A percentile compares a stretch with the other conserved stretches of the same genome.
Conservation (phyloP, 2,329 filamentous ascomycete species). For the Colletotrichum neosansevieriae region DNA sequence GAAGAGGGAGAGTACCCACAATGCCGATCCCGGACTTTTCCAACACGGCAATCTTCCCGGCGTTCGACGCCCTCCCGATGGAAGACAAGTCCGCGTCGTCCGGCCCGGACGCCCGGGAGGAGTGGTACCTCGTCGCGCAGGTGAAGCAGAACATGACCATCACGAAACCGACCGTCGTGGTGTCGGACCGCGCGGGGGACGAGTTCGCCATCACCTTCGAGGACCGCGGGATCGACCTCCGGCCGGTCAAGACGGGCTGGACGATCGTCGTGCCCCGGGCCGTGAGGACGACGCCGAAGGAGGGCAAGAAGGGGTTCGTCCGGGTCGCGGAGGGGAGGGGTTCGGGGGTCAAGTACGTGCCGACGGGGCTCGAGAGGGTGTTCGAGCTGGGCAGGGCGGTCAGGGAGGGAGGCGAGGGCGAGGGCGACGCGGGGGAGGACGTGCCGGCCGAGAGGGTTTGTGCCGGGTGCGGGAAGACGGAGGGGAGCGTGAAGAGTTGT, state of each 20-base stretch:
- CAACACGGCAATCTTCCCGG: constrained; percentile 49
- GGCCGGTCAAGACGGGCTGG: constrained; percentile 54
- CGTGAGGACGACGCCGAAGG: constrained; percentile 49
- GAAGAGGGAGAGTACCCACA: neutral
- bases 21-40: constrained; percentile 49
- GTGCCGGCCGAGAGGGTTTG: constrained; percentile 40
- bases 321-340: constrained; percentile 50
- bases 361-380: constrained; percentile 47
- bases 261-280: constrained; percentile 55
- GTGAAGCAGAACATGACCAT: constrained; percentile 62
- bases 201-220: constrained; percentile 62
- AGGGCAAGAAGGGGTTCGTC: constrained; percentile 55
- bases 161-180: constrained; percentile 62
- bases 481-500: constrained; percentile 52
- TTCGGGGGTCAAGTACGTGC: constrained; percentile 50
- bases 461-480: constrained; percentile 47
- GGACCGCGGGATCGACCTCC: constrained; percentile 51
- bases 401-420: constrained; percentile 36
- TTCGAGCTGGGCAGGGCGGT: constrained; percentile 45
- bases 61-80: constrained; percentile 48
- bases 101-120: constrained; percentile 40
- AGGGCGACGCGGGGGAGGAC: neutral
- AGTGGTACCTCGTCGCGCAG: constrained; percentile 57
- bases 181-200: constrained; percentile 52
- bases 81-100: constrained; percentile 18